A percentile compares a stretch with the other conserved stretches of the same genome.
Conservation (phyloP, 306 rosid species). For the Vicia sativa region DNA sequence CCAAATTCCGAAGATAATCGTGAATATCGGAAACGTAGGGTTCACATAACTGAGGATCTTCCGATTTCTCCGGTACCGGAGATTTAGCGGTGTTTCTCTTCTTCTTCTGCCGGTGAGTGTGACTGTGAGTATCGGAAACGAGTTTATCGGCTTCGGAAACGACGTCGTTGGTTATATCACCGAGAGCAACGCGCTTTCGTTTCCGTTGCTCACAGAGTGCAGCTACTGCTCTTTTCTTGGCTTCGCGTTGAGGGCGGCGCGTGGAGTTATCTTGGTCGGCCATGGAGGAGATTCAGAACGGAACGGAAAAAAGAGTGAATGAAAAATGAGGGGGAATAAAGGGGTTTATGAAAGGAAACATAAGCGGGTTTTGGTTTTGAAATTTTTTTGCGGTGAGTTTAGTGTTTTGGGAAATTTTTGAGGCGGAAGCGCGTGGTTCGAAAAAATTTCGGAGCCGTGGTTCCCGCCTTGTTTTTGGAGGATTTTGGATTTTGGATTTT, state of each 20-base stretch:
- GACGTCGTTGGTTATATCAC: conserved; percentile 58
- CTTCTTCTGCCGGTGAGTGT: conserved; percentile 14
- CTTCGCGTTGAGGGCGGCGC: conserved; percentile 59
- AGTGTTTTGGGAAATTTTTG: neutral
- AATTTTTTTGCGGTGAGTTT: neutral
- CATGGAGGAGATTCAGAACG: conserved; percentile 7
- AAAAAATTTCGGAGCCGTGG: neutral
- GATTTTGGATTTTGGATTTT: neutral
- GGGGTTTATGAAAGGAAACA: conserved; percentile 21
- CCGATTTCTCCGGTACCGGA: conserved; percentile 22
- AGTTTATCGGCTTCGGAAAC: conserved; percentile 3
- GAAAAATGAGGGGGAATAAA: neutral
- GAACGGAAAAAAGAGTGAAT: neutral
- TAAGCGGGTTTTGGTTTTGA: neutral
- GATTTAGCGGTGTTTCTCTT: conserved; percentile 22
- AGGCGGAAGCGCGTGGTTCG: conserved; percentile 30
- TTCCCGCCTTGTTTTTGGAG: conserved; percentile 15
- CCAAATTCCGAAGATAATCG: conserved; percentile 67
- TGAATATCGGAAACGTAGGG: conserved; percentile 74
- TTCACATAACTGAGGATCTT: conserved; percentile 62
- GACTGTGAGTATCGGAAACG: conserved; percentile 7
- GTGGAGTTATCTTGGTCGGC: conserved; percentile 4
- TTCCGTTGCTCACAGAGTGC: conserved; percentile 48
- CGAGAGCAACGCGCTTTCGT: conserved; percentile 71
- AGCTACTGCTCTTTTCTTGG: conserved; percentile 60